Evolutionary conservation across 768 basidiomycete genomes (phyloP).

Genomic region (Myochromella boudieri): DNA sequence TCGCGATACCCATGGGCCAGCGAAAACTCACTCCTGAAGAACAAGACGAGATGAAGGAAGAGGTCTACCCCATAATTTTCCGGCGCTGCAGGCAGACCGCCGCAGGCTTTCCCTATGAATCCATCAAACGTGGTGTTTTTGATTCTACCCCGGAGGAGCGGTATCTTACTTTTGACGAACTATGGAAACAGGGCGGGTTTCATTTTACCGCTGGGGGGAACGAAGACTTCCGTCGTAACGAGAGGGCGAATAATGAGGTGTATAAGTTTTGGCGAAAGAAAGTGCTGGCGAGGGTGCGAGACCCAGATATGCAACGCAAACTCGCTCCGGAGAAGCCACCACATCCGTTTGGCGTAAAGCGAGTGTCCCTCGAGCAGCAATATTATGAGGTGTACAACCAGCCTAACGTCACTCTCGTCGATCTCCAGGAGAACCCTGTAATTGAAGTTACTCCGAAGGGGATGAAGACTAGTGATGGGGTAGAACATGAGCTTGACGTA

Average conservation of each 20-base stretch:
- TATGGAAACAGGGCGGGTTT: slow-evolving; percentile 23
- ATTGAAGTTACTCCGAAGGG: slow-evolving; percentile 18
- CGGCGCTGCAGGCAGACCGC: slow-evolving; percentile 19
- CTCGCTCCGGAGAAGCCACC: slow-evolving; percentile 21
- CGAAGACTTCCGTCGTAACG: slow-evolving; percentile 13
- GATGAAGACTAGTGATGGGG: slow-evolving; percentile 18
- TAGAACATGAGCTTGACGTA: slow-evolving; percentile 19
- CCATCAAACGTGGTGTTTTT: slow-evolving; percentile 9
- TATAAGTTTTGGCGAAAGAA: slow-evolving; percentile 25
- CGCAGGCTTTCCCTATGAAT: slow-evolving; percentile 14
- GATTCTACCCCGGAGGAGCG: slow-evolving; percentile 20
- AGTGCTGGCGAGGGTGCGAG: slow-evolving; percentile 15
- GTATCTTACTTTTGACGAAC: slow-evolving; percentile 17
- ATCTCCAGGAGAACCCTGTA: slow-evolving; percentile 19
- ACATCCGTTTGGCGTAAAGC: slow-evolving; percentile 25
- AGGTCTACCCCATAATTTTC: slow-evolving; percentile 17
- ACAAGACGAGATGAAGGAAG: slow-evolving; percentile 17
- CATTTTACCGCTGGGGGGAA: slow-evolving; percentile 15
- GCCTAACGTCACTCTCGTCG: slow-evolving; percentile 20
- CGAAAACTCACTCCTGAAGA: slow-evolving; percentile 6
- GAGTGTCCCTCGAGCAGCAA: slow-evolving; percentile 17
- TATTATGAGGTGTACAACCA: slow-evolving; percentile 25
- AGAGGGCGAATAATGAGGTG: slow-evolving; percentile 17
- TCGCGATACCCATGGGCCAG: slow-evolving; percentile 22
- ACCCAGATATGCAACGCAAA: slow-evolving; percentile 18